Conservation (phyloP, 2,329 filamentous ascomycete genomes). For the Dactylellina haptotyla region DNA sequence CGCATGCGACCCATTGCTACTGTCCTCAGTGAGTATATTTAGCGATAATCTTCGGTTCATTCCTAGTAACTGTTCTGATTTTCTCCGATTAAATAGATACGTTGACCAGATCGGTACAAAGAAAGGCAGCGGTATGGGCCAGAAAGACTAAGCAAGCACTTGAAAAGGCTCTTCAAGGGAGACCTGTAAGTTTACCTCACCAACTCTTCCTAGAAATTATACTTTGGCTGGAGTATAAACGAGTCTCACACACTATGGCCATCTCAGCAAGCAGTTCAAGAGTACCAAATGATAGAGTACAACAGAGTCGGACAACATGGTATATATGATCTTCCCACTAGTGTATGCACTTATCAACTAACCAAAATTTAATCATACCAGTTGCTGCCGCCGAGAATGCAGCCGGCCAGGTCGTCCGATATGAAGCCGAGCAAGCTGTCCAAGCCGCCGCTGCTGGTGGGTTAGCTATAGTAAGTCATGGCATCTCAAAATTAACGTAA, state of each 20-base stretch:
- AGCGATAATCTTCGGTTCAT: neutral
- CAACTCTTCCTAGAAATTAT: neutral
- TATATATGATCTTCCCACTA: neutral
- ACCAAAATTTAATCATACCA: no score
- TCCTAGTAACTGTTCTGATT: neutral
- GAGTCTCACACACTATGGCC: neutral
- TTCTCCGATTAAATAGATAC: neutral
- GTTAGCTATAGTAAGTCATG: constrained; percentile 2
- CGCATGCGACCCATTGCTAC: neutral
- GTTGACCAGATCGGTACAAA: neutral
- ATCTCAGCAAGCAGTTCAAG: neutral
- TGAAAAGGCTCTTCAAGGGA: neutral
- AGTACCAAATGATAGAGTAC: constrained; percentile 3
- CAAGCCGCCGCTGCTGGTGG: neutral
- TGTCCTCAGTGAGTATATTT: neutral
- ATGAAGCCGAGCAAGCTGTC: neutral
- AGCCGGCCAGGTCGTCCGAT: neutral
- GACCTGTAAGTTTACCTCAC: neutral
- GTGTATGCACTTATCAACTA: neutral
- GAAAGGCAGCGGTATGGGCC: constrained; percentile 2
- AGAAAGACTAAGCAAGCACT: neutral
- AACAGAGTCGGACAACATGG: neutral
- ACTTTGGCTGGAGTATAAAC: neutral
- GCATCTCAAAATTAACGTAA: neutral
- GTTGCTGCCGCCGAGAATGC: neutral